Base-by-base conservation (phyloP, 257 asterid genomes). In the Solanum paucissectum region DNA sequence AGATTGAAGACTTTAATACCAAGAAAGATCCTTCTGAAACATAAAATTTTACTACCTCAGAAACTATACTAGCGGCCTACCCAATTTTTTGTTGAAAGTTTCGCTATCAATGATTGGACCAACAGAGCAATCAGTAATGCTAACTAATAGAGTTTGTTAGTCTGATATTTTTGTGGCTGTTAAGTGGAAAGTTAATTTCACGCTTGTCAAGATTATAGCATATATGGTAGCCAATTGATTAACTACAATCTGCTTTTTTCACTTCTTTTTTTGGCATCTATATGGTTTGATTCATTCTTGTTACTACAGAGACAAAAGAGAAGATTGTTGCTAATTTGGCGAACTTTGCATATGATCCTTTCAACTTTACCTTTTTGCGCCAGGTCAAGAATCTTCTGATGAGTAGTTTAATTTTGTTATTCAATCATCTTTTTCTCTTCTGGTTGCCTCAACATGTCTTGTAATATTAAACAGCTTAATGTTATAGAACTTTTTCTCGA, bases 281-380 rank as follows among this genome's bases (percentile, higher is more conserved):
- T 76, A n/a, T 83, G 44, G 71, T 87, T 90, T 37, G 62, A 72
- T 86, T 37, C 72, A 74, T 85, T 88, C 66, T 85, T 86, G 81
- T 86, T 60, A 83, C 38, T 90, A 91, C 98, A 96, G 99, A 96
- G 90, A 88, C 91, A 36, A 96, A 96, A 90, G 99, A 96, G 94
- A 94, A 88, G 91, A 91, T 90, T n/a, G 98, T 90, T 81, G 96
- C 99, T 75, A 95, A 94, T 91, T 92, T 94, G 92, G 98, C 97
- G 16, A 95, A 97, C 91, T 95, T 97, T 86, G 98, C 99, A 10
- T 97, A 97, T 88, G 98, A 97, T 93, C 99, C 99, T 86, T 97
- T 87, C 93, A 97, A 95, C 88, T 95, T 91, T 77, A 86, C 98
- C 89, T 95, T 93, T 84, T 82, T 97, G 90, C 98, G 96, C 69